Conservation (phyloP, 1,284 basidiomycete genomes). For the Cystobasidium sp. region DNA sequence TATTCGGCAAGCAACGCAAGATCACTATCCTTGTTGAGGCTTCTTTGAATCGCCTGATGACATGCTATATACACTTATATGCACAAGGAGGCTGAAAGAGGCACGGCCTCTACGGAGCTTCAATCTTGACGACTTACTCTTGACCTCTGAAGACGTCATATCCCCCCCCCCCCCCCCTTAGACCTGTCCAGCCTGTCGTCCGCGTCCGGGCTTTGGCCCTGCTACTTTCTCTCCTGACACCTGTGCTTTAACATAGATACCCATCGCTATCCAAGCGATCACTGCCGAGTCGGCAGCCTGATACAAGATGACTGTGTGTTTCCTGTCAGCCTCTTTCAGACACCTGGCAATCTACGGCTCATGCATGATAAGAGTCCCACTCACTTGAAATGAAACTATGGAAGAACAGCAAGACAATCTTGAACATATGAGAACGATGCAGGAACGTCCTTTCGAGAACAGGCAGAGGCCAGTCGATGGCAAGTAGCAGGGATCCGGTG, state of each 20-base stretch:
- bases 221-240: slow-evolving; percentile 9
- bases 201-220: neutral
- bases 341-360: neutral
- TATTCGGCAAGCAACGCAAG: neutral
- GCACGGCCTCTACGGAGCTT: too few relatives aligned
- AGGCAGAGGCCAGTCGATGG: slow-evolving; percentile 63
- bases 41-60: too few relatives aligned
- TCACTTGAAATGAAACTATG: slow-evolving; percentile 44
- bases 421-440: slow-evolving; percentile 32
- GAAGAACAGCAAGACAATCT: slow-evolving; percentile 43
- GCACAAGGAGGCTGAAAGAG: too few relatives aligned
- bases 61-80: too few relatives aligned
- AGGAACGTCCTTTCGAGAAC: slow-evolving; percentile 8
- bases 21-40: neutral
- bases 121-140: too few relatives aligned
- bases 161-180: too few relatives aligned
- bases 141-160: too few relatives aligned
- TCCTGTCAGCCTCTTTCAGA: neutral
- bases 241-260: slow-evolving; percentile 37
- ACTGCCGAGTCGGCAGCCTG: slow-evolving; percentile 47
- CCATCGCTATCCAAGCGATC: slow-evolving; percentile 43
- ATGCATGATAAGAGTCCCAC: neutral
- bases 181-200: neutral
- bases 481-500: slow-evolving; percentile 63
- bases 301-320: slow-evolving; percentile 42